Percentiles rank a stretch among this genome's conserved stretches.
phyloP scores from a whole-genome alignment of 208 protist genomes.

The Leishmania turanica region DNA sequence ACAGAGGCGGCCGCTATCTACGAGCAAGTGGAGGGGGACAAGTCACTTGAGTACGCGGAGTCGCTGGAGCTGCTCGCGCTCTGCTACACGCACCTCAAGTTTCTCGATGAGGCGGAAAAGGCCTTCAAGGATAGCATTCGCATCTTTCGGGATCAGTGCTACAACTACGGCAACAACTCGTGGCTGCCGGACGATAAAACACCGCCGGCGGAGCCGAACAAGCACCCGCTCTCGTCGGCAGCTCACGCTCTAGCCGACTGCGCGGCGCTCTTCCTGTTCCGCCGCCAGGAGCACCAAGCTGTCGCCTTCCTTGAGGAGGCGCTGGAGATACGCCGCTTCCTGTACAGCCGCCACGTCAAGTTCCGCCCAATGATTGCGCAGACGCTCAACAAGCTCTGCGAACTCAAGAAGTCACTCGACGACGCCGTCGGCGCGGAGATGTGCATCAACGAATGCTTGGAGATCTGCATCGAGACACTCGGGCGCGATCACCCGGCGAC shows the following conservation, averaged over 20 bases:
- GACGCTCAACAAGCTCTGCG: constrained; percentile 89
- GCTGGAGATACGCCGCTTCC: constrained; percentile 84
- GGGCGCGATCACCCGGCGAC: constrained; percentile 84
- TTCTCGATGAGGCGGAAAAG: constrained; percentile 90
- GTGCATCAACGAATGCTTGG: constrained; percentile 87
- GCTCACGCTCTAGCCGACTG: constrained; percentile 90
- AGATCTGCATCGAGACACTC: constrained; percentile 83
- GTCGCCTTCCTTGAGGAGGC: constrained; percentile 88
- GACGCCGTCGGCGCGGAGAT: constrained; percentile 84
- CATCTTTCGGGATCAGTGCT: constrained; percentile 79
- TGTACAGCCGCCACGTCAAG: constrained; percentile 81
- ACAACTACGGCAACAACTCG: constrained; percentile 78
- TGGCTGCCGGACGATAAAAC: constrained; percentile 71
- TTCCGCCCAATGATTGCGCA: constrained; percentile 91
- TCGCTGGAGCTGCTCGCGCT: constrained; percentile 83
- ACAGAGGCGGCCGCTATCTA: constrained; percentile 90
- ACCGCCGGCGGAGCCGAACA: constrained; percentile 70
- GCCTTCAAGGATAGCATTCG: constrained; percentile 90
- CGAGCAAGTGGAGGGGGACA: constrained; percentile 74
- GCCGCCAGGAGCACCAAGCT: constrained; percentile 63
- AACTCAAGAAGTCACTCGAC: constrained; percentile 82
- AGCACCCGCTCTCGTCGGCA: constrained; percentile 76
- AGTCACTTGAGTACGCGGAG: constrained; percentile 83
- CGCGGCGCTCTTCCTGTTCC: constrained; percentile 79
- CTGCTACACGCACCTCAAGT: constrained; percentile 84